Evolutionary conservation across 2,329 filamentous ascomycete species (phyloP).

Genomic region (Colletotrichum lupini): DNA sequence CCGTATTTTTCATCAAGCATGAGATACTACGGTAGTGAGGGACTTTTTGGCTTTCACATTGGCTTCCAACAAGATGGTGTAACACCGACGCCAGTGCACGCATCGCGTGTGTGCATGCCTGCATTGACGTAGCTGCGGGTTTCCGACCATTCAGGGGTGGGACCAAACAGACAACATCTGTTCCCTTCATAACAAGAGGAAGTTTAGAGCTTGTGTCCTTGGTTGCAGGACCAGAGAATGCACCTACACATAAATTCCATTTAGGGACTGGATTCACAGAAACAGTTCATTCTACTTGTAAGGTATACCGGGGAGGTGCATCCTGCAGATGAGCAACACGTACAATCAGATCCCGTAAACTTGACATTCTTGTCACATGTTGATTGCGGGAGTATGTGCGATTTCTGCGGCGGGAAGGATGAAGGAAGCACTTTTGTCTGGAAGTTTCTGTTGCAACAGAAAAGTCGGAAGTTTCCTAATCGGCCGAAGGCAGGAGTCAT

Average conservation of each 20-base stretch:
- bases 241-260: no score
- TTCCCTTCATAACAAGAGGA: not conserved
- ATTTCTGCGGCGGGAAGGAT: not conserved
- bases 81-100: not conserved
- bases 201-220: not conserved
- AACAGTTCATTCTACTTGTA: not conserved
- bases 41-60: not conserved
- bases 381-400: not conserved
- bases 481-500: not conserved
- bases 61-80: not conserved
- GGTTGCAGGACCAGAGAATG: not conserved
- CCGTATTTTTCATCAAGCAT: not conserved
- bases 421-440: not conserved
- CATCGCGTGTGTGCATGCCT: slow-evolving; percentile 19
- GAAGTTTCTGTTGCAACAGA: no score
- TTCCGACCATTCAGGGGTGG: not conserved
- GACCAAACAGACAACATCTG: not conserved
- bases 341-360: slow-evolving; percentile 11
- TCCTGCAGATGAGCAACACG: not conserved
- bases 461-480: not conserved
- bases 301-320: not conserved
- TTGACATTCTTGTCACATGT: not conserved
- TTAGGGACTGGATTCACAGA: not conserved
- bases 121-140: slow-evolving; percentile 24
- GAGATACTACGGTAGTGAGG: not conserved